Percentiles rank a stretch among this genome's conserved stretches.
Evolutionary conservation across 2,329 filamentous ascomycete species (phyloP).

Genomic region (Talaromyces sp.): DNA sequence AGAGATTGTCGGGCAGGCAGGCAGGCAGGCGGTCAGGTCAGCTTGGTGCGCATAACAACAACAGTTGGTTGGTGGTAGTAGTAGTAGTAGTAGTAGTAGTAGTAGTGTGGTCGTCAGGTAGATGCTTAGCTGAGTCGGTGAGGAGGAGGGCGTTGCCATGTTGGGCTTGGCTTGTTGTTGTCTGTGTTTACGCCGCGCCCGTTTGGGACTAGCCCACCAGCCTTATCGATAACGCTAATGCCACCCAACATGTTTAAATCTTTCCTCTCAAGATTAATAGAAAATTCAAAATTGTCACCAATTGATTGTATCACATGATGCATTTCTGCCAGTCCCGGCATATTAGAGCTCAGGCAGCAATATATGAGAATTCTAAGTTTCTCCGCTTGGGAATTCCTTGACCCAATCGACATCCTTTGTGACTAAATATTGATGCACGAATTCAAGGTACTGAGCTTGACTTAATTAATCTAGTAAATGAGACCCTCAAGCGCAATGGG

Average conservation of each 20-base stretch:
- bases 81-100: not conserved
- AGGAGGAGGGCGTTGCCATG: slow-evolving; percentile 7
- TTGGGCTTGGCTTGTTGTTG: slow-evolving; percentile 11
- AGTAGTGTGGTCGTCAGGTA: not conserved
- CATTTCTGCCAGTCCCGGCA: no score
- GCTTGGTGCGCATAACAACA: not conserved
- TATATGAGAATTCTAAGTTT: no score
- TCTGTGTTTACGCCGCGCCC: slow-evolving; percentile 12
- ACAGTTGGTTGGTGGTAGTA: not conserved
- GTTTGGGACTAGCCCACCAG: slow-evolving; percentile 6
- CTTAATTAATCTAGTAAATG: no score
- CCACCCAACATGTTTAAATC: not conserved
- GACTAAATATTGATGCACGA: no score
- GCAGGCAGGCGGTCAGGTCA: not conserved
- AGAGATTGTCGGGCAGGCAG: not conserved
- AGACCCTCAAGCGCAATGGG: no score
- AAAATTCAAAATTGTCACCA: no score
- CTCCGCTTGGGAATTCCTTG: no score
- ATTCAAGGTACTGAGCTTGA: no score
- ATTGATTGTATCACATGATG: no score
- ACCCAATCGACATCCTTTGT: no score
- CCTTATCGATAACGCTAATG: slow-evolving; percentile 8
- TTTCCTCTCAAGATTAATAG: no score
- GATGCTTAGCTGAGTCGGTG: slow-evolving; percentile 4
- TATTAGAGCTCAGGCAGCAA: no score